Percentiles rank a stretch among this genome's conserved stretches.
Evolutionary conservation across 345 rosid species (phyloP).

Genomic region (Trapa bicornis): DNA sequence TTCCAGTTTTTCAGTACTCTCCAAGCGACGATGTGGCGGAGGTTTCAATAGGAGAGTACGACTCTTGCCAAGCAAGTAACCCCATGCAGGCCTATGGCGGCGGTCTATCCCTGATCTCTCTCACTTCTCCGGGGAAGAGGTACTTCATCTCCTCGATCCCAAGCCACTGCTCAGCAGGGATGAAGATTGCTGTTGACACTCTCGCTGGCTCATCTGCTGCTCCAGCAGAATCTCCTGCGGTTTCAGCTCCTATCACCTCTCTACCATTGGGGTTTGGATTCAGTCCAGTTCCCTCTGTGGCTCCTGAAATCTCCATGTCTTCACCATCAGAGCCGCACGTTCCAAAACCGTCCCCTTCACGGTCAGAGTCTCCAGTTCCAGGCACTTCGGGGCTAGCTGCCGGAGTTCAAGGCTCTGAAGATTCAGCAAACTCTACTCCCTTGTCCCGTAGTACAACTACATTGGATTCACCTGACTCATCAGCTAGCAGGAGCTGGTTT

Average conservation of each 20-base stretch:
- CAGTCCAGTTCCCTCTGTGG: background rate
- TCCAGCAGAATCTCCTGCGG: background rate
- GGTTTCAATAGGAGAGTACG: constrained; percentile 13
- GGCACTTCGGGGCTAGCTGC: background rate
- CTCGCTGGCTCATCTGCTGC: constrained; percentile 4
- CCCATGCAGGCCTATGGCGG: constrained; percentile 9
- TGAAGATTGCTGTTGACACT: constrained; percentile 13
- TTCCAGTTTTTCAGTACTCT: constrained; percentile 14
- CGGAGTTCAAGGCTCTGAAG: background rate
- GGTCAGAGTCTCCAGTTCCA: background rate
- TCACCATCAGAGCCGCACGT: background rate
- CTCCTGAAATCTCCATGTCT: constrained; percentile 4
- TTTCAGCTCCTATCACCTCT: background rate
- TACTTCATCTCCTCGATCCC: constrained; percentile 14
- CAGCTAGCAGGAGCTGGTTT: too few relatives aligned
- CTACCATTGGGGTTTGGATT: background rate
- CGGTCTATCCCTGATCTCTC: constrained; percentile 10
- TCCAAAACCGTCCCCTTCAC: background rate
- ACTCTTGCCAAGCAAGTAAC: constrained; percentile 10
- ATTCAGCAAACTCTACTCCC: too few relatives aligned
- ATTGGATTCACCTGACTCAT: too few relatives aligned
- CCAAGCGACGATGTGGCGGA: constrained; percentile 12
- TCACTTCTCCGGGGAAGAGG: constrained; percentile 14
- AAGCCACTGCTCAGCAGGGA: constrained; percentile 15
- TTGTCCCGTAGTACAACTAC: too few relatives aligned